A percentile compares a stretch with the other conserved stretches of the same genome.
Conservation (phyloP, 2,329 filamentous ascomycete species). For the Cylindrodendrum hubeiense region DNA sequence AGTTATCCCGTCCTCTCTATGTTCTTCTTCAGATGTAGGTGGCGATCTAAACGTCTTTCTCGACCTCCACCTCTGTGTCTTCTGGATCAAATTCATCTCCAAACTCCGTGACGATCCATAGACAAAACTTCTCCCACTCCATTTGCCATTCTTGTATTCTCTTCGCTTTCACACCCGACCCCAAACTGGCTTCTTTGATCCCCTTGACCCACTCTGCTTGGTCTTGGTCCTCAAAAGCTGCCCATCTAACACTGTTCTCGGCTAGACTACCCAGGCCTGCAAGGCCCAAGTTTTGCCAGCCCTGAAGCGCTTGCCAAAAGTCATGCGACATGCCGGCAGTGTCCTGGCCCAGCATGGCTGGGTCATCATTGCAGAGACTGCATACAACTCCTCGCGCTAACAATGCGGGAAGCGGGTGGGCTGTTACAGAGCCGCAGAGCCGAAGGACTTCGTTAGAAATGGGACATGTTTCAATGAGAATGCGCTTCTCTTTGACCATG, state of each 20-base stretch:
- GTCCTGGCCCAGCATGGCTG: constrained; percentile 87
- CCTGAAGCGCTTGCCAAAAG: constrained; percentile 94
- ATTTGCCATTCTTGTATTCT: constrained; percentile 82
- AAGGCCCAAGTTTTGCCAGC: constrained; percentile 90
- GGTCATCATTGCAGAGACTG: constrained; percentile 90
- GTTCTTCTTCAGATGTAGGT: neutral
- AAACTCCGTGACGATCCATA: constrained; percentile 88
- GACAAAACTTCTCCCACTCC: constrained; percentile 90
- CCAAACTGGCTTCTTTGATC: constrained; percentile 80
- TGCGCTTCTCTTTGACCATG: constrained; percentile 88
- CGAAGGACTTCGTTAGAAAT: constrained; percentile 91
- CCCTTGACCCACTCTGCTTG: constrained; percentile 78
- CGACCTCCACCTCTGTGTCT: constrained; percentile 6
- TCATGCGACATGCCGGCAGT: constrained; percentile 88
- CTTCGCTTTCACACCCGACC: constrained; percentile 76
- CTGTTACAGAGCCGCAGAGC: constrained; percentile 80
- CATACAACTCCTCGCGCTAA: constrained; percentile 87
- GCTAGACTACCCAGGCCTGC: constrained; percentile 88
- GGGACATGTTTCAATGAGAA: constrained; percentile 90
- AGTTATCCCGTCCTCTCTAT: neutral
- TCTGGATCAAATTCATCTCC: constrained; percentile 69
- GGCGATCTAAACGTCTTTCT: neutral
- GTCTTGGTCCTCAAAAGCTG: constrained; percentile 85
- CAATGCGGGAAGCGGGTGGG: constrained; percentile 85
- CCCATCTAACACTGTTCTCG: constrained; percentile 93